phyloP scores from a whole-genome alignment of 768 basidiomycete species.

The Lentinula sp. region DNA sequence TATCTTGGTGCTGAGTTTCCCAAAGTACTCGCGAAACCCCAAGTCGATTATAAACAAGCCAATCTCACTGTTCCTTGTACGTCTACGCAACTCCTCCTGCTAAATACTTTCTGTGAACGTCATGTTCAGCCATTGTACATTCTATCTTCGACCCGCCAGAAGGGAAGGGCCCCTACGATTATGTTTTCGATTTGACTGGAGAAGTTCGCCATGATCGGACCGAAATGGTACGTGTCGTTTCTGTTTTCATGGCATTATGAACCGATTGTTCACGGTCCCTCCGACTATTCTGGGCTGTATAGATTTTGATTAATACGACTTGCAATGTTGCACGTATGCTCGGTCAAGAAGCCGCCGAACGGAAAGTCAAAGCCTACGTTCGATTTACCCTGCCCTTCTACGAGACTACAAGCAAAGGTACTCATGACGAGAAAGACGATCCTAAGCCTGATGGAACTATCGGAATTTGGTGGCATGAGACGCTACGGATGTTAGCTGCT shows the following conservation, averaged over 20 bases:
- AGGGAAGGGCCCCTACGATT: slow-evolving; percentile 63
- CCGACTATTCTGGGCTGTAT: slow-evolving; percentile 7
- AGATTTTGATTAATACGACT: slow-evolving; percentile 79
- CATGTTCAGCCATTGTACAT: slow-evolving; percentile 52
- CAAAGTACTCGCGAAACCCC: slow-evolving; percentile 55
- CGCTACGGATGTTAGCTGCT: slow-evolving; percentile 64
- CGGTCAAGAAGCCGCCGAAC: slow-evolving; percentile 73
- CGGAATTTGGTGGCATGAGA: slow-evolving; percentile 90
- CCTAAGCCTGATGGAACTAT: slow-evolving; percentile 63
- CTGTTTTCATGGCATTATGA: not conserved
- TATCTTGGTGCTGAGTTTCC: slow-evolving; percentile 78
- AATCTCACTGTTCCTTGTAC: slow-evolving; percentile 71
- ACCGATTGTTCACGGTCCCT: slow-evolving; percentile 5
- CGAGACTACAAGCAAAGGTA: slow-evolving; percentile 60
- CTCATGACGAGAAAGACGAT: slow-evolving; percentile 67
- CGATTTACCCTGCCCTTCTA: slow-evolving; percentile 78
- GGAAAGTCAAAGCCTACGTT: slow-evolving; percentile 73
- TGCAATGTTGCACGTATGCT: slow-evolving; percentile 62
- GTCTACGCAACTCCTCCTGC: slow-evolving; percentile 17
- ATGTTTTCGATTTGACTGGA: slow-evolving; percentile 84
- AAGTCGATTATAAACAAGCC: slow-evolving; percentile 77
- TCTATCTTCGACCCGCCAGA: slow-evolving; percentile 67
- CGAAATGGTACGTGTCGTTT: slow-evolving; percentile 51
- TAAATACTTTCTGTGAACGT: slow-evolving; percentile 11
- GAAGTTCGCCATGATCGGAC: slow-evolving; percentile 72